Evolutionary conservation across 140 eudicot genomes (phyloP), one percentile per base, ranked within the genome.

Genomic region (Senecio squalidus): DNA sequence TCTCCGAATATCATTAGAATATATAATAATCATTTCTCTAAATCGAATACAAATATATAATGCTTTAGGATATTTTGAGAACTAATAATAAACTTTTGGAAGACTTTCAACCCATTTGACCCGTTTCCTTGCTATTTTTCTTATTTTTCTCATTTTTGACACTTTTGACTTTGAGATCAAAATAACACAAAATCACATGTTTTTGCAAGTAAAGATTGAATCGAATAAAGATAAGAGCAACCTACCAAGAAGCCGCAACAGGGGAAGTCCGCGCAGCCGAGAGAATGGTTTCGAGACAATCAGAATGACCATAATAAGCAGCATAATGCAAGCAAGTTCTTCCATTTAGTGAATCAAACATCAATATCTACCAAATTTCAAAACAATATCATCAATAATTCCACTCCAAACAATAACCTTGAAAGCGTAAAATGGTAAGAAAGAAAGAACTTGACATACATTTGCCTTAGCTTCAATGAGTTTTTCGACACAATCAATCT

Each of bases 321-420:
- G 96, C 96, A 74, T 83, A 78, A 69, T 87, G 96, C 86, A 87
- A 72, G 55, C 96, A 87, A 15, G 96, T 87, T 76, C 94, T 78
- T 76, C 86, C 82, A 65, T 65, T 49, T 64, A 62, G 64, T 58
- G 94, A 72, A 80, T 87, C 96, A 65, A 87, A 87, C 89, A 78
- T 72, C 74, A 87, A 84, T 57, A 83, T 74, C 96, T 87, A 55
- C 55, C 31, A 44, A 58, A 52, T 20, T n/a, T 38, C 30, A 17
- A 44, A 16, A 31, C 26, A n/a, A 67, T 6, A 55, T 21, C 23
- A 67, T 48, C 30, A 60, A 4, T 11, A 45, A 44, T 34, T 55
- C 22, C 10, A 17, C 18, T 39, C 55, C 7, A 60, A 26, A 21
- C 14, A 57, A 14, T 30, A 27, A 39, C 27, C 10, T 16, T 24